Evolutionary conservation across 176 grass and related monocot genomes (phyloP).

Genomic region (Carex parvula): DNA sequence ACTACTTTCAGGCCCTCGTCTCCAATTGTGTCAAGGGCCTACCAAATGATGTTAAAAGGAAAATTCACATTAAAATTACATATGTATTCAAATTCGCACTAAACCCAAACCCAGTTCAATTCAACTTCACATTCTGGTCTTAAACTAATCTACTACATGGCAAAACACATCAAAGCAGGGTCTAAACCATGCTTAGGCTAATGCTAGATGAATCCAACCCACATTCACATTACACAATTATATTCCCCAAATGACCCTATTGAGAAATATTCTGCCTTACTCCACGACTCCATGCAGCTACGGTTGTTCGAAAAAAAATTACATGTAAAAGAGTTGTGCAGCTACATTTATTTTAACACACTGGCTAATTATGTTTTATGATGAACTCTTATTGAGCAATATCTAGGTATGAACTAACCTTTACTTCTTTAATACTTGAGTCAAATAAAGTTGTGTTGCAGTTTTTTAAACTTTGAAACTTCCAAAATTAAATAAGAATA

Average conservation of each 20-base stretch:
- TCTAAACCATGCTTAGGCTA: neutral
- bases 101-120: neutral
- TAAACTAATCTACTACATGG: neutral
- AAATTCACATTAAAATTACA: conserved; percentile 1
- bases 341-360: neutral
- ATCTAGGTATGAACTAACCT: neutral
- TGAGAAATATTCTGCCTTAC: neutral
- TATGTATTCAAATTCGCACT: neutral
- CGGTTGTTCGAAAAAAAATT: neutral
- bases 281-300: neutral
- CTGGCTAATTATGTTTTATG: neutral
- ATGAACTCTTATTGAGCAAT: neutral
- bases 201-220: neutral
- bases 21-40: conserved; percentile 80
- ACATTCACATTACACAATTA: neutral
- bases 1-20: conserved; percentile 68
- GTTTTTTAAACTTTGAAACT: neutral
- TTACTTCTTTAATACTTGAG: neutral
- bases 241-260: neutral
- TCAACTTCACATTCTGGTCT: neutral
- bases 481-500: neutral
- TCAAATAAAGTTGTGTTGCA: neutral
- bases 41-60: conserved; percentile 12
- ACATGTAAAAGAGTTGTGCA: neutral
- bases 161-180: neutral